Conservation (phyloP, 106 monocot species). For the Dendrobium chrysotoxum region DNA sequence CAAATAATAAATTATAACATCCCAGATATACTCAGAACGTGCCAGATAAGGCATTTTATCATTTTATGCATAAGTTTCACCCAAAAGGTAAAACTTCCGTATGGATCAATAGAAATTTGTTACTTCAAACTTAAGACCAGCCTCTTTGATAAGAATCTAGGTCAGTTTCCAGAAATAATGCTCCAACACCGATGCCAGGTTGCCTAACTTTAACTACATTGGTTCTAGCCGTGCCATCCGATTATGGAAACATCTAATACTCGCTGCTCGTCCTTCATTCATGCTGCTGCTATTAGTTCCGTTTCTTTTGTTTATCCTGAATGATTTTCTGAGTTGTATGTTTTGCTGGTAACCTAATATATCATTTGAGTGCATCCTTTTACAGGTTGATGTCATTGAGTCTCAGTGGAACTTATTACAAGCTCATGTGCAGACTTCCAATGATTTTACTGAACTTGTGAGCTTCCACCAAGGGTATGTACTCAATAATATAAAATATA, state of each 20-base stretch:
- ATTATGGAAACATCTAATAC: background rate
- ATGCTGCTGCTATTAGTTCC: background rate
- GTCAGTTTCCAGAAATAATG: no score
- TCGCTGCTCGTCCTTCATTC: background rate
- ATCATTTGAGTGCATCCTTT: background rate
- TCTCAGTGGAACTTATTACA: slow-evolving; percentile 98
- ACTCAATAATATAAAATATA: background rate
- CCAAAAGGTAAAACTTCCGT: background rate
- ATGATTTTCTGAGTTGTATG: background rate
- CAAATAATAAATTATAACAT: background rate
- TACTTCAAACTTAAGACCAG: no score
- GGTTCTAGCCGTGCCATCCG: background rate
- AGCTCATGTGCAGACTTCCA: slow-evolving; percentile 83
- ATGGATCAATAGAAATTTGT: background rate
- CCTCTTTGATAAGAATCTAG: no score
- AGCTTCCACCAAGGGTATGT: slow-evolving; percentile 97
- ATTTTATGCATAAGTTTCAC: slow-evolving; percentile 1
- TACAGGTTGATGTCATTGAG: slow-evolving; percentile 99
- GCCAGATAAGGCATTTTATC: background rate
- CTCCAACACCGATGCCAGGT: background rate
- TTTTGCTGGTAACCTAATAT: background rate
- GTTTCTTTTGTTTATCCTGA: background rate
- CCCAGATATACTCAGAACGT: background rate
- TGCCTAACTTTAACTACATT: background rate
- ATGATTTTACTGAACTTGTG: slow-evolving; percentile 99